Conservation (phyloP, 768 basidiomycete species). For the Tephrocybe sp. region DNA sequence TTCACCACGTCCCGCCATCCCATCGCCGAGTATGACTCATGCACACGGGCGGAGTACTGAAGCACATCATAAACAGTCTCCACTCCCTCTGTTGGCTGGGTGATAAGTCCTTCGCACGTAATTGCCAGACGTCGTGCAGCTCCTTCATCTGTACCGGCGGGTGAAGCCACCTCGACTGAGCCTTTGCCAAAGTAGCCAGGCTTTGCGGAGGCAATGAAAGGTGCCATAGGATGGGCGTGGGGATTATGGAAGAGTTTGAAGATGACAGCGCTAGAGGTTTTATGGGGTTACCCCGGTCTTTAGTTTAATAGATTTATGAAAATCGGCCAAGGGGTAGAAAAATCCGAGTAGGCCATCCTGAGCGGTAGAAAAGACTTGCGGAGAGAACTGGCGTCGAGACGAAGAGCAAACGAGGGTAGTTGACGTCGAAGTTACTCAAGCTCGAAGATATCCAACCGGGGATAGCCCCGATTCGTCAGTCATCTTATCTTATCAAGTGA, state of each 20-base stretch:
- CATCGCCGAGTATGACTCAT: constrained; percentile 71
- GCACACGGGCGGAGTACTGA: constrained; percentile 68
- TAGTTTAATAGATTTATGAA: no score
- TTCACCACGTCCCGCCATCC: constrained; percentile 77
- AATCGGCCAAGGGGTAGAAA: no score
- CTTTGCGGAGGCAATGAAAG: constrained; percentile 31
- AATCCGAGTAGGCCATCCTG: no score
- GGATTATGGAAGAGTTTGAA: background rate
- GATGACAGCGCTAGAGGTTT: background rate
- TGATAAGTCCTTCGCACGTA: constrained; percentile 57
- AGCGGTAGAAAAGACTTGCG: no score
- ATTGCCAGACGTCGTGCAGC: constrained; percentile 58
- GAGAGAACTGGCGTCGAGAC: no score
- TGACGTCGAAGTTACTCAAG: no score
- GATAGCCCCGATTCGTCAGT: no score
- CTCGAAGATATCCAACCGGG: no score
- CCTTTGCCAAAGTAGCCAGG: constrained; percentile 57
- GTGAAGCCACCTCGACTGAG: constrained; percentile 57
- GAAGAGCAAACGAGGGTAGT: no score
- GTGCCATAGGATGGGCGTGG: constrained; percentile 4
- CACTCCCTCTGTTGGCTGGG: constrained; percentile 70
- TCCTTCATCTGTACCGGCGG: constrained; percentile 44
- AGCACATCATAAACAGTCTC: constrained; percentile 82
- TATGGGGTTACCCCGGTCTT: background rate
- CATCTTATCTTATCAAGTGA: no score